Evolutionary conservation across 2,329 filamentous ascomycete genomes (phyloP), one percentile per base, ranked within the genome.

Genomic region (Phialocephala subalpina): DNA sequence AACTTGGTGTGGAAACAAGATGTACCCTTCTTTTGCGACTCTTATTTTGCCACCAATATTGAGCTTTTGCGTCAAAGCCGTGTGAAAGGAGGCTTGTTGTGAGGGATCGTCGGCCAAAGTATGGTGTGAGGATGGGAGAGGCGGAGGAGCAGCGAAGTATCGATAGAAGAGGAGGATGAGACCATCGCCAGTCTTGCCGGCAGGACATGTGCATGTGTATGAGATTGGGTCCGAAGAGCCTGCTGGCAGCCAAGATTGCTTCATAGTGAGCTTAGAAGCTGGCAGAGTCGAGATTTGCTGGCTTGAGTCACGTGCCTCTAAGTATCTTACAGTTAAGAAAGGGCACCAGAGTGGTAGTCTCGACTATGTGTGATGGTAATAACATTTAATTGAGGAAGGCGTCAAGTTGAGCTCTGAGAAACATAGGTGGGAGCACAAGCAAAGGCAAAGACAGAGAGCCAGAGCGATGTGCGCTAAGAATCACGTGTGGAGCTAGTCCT

Each of bases 101-200:
- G 69, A 52, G 20, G 67, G 57, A 22, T 70, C 60, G 18, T 64
- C 12, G n/a, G 64, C 57, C 27, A 66, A 36, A 8, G 42, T 8
- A 7, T 62, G 27, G 33, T 67, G 38, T 27, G 47, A 25, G 11
- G 52, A 9, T 11, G 70, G 70, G 2, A 77, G 67, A 2, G 59
- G 20, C 14, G 75, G 75, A 1, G 68, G 56, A 22, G 74, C 71
- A 27, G 65, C 58, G 52, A 72, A 77, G 57, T 77, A 77, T n/a
- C 75, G 72, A 40, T 77, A 77, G 66, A 77, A 77, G 18, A 77
- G 69, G 29, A 77, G 72, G 7, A 77, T 70, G 7, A 66, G 61
- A 6, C 76, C 76, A 14, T 65, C 63, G 12, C 65, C 38, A 8
- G 62, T 61, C 5, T 36, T 22, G 14, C 63, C 62, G 7, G 70